A percentile compares a stretch with the other conserved stretches of the same genome.
Evolutionary conservation across 805 yeast species (phyloP).

Genomic region (Nakazawaea wyomingensis): DNA sequence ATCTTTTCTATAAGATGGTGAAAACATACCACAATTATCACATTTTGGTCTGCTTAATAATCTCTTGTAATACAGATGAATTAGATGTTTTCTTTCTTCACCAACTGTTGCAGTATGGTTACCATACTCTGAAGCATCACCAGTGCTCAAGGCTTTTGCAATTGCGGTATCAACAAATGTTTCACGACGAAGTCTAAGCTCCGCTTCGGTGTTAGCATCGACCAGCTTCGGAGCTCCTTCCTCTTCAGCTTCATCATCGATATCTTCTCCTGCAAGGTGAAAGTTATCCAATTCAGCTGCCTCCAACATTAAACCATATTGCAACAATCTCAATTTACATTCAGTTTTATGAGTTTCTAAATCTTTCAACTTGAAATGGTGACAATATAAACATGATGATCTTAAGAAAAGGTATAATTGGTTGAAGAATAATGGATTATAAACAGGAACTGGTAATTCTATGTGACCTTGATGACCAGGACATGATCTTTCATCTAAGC

Average conservation of each 20-base stretch:
- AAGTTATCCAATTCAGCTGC: slow-evolving; percentile 68
- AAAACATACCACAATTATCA: slow-evolving; percentile 93
- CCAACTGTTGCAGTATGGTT: slow-evolving; percentile 76
- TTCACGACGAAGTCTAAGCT: slow-evolving; percentile 56
- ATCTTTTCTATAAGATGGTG: slow-evolving; percentile 92
- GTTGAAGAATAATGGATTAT: slow-evolving; percentile 90
- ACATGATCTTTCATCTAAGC: slow-evolving; percentile 87
- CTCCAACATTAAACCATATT: slow-evolving; percentile 84
- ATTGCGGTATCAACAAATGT: slow-evolving; percentile 68
- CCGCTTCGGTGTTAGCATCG: slow-evolving; percentile 36
- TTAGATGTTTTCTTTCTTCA: slow-evolving; percentile 73
- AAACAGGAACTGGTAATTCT: slow-evolving; percentile 92
- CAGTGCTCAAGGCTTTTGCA: slow-evolving; percentile 68
- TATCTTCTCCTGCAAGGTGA: slow-evolving; percentile 28
- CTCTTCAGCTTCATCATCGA: slow-evolving; percentile 40
- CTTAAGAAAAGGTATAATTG: slow-evolving; percentile 84
- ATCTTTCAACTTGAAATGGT: slow-evolving; percentile 66
- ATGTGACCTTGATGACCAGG: slow-evolving; percentile 99
- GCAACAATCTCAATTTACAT: slow-evolving; percentile 76
- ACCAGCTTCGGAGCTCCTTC: slow-evolving; percentile 20
- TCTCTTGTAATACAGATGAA: slow-evolving; percentile 71
- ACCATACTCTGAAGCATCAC: slow-evolving; percentile 63
- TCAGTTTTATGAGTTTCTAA: slow-evolving; percentile 69
- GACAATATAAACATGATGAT: slow-evolving; percentile 85
- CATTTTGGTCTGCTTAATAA: slow-evolving; percentile 78